These are phyloP conservation scores for Pseudozyma flocculosa DNA, from an alignment of 1,284 basidiomycete genomes.

Conservation along the genomic window DNA sequence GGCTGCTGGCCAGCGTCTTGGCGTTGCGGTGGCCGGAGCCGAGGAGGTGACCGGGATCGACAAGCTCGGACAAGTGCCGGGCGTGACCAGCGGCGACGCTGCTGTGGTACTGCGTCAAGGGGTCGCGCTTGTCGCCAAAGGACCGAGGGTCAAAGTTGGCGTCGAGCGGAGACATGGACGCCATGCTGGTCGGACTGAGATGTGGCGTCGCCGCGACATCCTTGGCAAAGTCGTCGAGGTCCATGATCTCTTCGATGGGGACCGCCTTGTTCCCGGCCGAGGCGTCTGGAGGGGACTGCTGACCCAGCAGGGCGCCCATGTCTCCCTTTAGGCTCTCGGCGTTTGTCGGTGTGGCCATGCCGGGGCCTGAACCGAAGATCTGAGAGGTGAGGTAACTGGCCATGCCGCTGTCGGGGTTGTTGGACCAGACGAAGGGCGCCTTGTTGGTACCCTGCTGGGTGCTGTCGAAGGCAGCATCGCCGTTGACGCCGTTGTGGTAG, in stretches of 20 bases:
- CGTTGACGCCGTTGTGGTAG: conserved; percentile 5
- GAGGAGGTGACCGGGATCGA: conserved; percentile 22
- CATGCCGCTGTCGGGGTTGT: neutral
- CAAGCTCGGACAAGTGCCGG: conserved; percentile 20
- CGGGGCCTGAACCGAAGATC: conserved; percentile 4
- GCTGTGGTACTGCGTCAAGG: conserved; percentile 24
- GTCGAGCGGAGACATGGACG: conserved; percentile 11
- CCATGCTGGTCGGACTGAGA: conserved; percentile 16
- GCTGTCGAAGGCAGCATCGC: neutral
- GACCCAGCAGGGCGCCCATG: conserved; percentile 17
- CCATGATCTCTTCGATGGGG: conserved; percentile 10
- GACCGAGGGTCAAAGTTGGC: neutral
- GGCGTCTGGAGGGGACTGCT: conserved; percentile 4
- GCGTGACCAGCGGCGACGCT: conserved; percentile 29
- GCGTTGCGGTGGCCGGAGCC: conserved; percentile 24
- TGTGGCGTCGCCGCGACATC: conserved; percentile 16
- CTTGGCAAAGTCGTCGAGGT: conserved; percentile 3
- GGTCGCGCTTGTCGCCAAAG: neutral
- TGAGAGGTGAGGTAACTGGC: conserved; percentile 7
- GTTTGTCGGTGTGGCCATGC: conserved; percentile 9
- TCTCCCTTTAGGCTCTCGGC: conserved; percentile 14
- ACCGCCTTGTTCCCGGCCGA: no score
- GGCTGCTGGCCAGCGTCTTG: conserved; percentile 23
- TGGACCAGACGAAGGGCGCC: conserved; percentile 9
- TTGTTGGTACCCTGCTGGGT: neutral